phyloP scores from a whole-genome alignment of 2,329 filamentous ascomycete species.

The Cordyceps militaris region DNA sequence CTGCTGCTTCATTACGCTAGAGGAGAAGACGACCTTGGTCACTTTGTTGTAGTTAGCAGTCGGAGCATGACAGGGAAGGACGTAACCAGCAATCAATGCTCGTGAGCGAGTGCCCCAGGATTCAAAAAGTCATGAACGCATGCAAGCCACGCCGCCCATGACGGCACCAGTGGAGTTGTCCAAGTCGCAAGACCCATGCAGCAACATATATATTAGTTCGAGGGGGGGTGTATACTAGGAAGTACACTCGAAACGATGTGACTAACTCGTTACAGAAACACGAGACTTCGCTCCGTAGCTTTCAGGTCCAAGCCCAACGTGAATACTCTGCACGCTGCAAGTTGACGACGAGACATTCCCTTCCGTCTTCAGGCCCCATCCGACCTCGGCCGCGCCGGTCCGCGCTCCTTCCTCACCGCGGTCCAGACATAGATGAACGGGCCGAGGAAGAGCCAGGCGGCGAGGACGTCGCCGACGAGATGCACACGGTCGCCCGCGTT shows the following conservation, averaged over 20 bases:
- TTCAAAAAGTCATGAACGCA: conserved; percentile 4
- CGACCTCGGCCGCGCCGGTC: background rate
- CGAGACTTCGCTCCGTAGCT: background rate
- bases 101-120: background rate
- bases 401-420: background rate
- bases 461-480: background rate
- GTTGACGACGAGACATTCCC: background rate
- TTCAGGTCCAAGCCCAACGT: background rate
- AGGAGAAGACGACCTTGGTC: too few species aligned
- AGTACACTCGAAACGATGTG: background rate
- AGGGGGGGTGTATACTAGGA: background rate
- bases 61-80: background rate
- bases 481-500: conserved; percentile 3
- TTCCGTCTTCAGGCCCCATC: background rate
- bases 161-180: background rate
- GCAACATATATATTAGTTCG: background rate
- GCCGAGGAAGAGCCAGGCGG: background rate
- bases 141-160: conserved; percentile 2
- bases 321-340: background rate
- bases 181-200: background rate
- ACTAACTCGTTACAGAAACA: background rate
- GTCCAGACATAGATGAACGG: conserved; percentile 1
- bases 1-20: background rate
- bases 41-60: too few species aligned
- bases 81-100: background rate